A percentile compares a stretch with the other conserved stretches of the same genome.
Evolutionary conservation across 2,329 filamentous ascomycete genomes (phyloP).

Genomic region (Talaromyces marneffei): DNA sequence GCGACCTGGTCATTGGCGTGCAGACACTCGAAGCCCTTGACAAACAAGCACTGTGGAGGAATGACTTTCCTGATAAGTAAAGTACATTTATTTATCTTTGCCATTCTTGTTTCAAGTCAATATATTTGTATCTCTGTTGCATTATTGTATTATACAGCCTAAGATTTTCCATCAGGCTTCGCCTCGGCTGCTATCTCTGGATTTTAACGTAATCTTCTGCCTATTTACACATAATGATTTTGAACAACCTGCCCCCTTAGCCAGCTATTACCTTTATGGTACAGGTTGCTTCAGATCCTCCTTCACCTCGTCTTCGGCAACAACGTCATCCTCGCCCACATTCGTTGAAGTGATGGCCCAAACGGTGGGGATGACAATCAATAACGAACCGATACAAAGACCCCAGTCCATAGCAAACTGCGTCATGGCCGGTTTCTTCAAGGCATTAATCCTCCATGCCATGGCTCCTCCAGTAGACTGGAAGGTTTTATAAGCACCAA

Average conservation of each 20-base stretch:
- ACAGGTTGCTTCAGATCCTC: slow-evolving; percentile 12
- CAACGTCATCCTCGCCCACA: slow-evolving; percentile 8
- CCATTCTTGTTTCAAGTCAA: neutral
- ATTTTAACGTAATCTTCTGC: no score
- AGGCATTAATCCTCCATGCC: slow-evolving; percentile 31
- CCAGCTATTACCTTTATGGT: neutral
- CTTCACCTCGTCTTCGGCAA: slow-evolving; percentile 1
- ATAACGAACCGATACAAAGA: slow-evolving; percentile 40
- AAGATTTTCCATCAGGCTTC: no score
- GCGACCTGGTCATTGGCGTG: neutral
- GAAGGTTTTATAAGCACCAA: slow-evolving; percentile 45
- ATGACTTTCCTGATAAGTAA: neutral
- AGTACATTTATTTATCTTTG: neutral
- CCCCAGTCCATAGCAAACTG: slow-evolving; percentile 46
- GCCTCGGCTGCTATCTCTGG: no score
- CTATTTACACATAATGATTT: no score
- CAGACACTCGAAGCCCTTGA: neutral
- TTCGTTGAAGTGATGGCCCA: slow-evolving; percentile 36
- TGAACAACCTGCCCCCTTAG: neutral
- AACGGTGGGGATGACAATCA: slow-evolving; percentile 41
- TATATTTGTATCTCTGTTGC: no score
- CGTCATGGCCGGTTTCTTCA: slow-evolving; percentile 30
- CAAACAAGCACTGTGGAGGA: neutral
- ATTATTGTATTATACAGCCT: neutral
- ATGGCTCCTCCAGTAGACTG: slow-evolving; percentile 42